phyloP scores from a whole-genome alignment of 2,329 filamentous ascomycete species.

The Dactylellina leptospora region DNA sequence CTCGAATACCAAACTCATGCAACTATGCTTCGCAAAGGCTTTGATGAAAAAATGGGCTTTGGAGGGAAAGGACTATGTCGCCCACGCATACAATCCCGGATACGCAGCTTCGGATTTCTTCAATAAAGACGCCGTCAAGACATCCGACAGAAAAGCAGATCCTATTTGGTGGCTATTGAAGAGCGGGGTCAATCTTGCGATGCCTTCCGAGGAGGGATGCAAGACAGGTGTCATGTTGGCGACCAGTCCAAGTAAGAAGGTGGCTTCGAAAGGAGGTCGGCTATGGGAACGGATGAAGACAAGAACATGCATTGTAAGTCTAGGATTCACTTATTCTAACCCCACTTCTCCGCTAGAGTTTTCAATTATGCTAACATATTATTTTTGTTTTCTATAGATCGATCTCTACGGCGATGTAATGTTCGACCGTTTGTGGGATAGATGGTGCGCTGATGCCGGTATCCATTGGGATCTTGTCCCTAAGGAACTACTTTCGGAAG shows the following conservation, averaged over 20 bases:
- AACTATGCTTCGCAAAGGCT: constrained; percentile 29
- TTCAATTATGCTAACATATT: constrained; percentile 12
- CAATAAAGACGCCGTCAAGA: constrained; percentile 24
- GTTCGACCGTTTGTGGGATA: constrained; percentile 33
- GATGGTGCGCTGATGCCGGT: constrained; percentile 37
- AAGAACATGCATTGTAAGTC: constrained; percentile 34
- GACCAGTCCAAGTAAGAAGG: constrained; percentile 24
- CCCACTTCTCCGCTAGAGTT: not conserved
- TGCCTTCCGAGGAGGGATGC: constrained; percentile 32
- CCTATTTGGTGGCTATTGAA: constrained; percentile 35
- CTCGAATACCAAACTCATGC: constrained; percentile 33
- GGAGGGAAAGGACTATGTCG: constrained; percentile 36
- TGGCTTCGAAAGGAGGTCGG: constrained; percentile 24
- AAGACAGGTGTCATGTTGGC: constrained; percentile 44
- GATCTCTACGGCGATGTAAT: constrained; percentile 31
- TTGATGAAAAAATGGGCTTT: constrained; percentile 35
- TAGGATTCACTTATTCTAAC: not conserved
- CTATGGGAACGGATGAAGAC: constrained; percentile 45
- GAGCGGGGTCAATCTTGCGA: constrained; percentile 12
- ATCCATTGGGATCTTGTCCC: constrained; percentile 18
- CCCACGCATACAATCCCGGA: constrained; percentile 37
- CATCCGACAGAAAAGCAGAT: constrained; percentile 11
- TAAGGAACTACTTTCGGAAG: constrained; percentile 15
- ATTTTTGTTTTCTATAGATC: constrained; percentile 25
- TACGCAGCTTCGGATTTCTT: constrained; percentile 43